These are phyloP conservation scores for Strigomonas oncopelti DNA, from an alignment of 208 protist species.

Conservation along the genomic window DNA sequence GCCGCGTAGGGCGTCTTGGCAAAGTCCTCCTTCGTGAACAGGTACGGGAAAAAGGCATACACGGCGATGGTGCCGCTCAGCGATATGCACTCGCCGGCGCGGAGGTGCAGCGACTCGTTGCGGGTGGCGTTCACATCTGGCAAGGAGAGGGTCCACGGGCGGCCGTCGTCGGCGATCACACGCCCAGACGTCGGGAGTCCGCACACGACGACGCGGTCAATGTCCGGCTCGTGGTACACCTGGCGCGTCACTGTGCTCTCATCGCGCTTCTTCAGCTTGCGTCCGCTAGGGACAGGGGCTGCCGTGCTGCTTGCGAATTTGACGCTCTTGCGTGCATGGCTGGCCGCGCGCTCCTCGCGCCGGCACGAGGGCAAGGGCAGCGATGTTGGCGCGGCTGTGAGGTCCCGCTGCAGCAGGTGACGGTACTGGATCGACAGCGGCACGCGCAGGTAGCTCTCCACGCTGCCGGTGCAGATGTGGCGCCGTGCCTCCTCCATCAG, in stretches of 20 bases:
- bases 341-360: background rate
- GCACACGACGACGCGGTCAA: background rate
- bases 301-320: background rate
- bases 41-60: slow-evolving; percentile 1
- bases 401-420: background rate
- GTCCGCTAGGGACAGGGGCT: too few species aligned
- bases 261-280: background rate
- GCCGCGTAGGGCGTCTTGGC: background rate
- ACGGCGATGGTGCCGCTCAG: background rate
- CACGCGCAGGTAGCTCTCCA: background rate
- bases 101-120: background rate
- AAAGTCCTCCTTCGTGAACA: background rate
- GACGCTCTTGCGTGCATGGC: background rate
- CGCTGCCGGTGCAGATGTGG: background rate
- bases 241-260: background rate
- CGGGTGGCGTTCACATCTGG: background rate
- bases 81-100: background rate
- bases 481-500: background rate
- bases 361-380: background rate
- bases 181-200: background rate
- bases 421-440: background rate
- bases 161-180: background rate
- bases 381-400: background rate
- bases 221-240: background rate
- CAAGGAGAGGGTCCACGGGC: background rate